phyloP scores from a whole-genome alignment of 2,329 filamentous ascomycete species.

The Cladosporium sphaerospermum region DNA sequence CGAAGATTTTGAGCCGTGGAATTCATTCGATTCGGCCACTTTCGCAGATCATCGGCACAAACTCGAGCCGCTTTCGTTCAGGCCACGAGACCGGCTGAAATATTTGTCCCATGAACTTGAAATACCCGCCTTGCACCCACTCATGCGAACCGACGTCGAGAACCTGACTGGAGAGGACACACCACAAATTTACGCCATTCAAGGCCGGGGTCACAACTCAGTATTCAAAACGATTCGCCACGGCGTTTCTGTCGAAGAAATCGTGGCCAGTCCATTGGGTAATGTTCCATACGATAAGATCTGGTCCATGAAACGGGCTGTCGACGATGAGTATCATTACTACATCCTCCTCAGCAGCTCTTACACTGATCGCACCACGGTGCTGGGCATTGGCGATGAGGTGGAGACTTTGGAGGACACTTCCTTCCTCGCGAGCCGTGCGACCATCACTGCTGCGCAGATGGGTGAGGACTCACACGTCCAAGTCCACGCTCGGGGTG shows the following conservation, averaged over 20 bases:
- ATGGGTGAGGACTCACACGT: slow-evolving; percentile 88
- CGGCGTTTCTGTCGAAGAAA: slow-evolving; percentile 81
- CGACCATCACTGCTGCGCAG: slow-evolving; percentile 87
- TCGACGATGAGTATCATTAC: slow-evolving; percentile 77
- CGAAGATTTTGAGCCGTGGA: slow-evolving; percentile 70
- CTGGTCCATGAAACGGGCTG: slow-evolving; percentile 87
- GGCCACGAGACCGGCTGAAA: slow-evolving; percentile 70
- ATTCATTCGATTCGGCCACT: slow-evolving; percentile 48
- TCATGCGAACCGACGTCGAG: slow-evolving; percentile 84
- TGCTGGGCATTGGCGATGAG: slow-evolving; percentile 91
- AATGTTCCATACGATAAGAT: slow-evolving; percentile 45
- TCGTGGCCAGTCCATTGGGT: slow-evolving; percentile 25
- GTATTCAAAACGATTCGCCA: slow-evolving; percentile 89
- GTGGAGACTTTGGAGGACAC: slow-evolving; percentile 94
- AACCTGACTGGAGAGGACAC: slow-evolving; percentile 90
- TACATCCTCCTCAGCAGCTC: slow-evolving; percentile 75
- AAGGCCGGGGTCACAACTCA: slow-evolving; percentile 80
- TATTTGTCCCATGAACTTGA: slow-evolving; percentile 52
- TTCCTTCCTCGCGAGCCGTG: slow-evolving; percentile 80
- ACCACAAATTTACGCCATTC: slow-evolving; percentile 91
- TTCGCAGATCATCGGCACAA: slow-evolving; percentile 66
- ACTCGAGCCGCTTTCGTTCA: slow-evolving; percentile 78
- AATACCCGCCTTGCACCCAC: slow-evolving; percentile 73
- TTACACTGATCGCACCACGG: slow-evolving; percentile 57
- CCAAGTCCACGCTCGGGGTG: slow-evolving; percentile 94